Percentiles rank a stretch among this genome's conserved stretches.
These are phyloP conservation scores for Chrysoporthe deuterocubensis DNA, from an alignment of 2,329 filamentous ascomycete genomes.

Conservation along the genomic window DNA sequence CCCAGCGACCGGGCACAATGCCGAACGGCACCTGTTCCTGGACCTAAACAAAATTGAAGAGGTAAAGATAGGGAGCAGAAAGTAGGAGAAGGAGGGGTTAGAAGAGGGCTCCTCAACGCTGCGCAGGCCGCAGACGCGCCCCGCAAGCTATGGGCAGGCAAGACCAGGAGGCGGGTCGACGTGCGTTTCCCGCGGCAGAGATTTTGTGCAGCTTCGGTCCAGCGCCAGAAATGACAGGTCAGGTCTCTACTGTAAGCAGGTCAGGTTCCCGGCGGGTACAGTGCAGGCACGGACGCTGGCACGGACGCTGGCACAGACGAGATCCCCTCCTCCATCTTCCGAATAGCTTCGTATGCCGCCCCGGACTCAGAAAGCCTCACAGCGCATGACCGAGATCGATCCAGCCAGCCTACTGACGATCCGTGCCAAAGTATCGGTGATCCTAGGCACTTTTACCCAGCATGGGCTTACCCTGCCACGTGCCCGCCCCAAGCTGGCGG, in stretches of 20 bases:
- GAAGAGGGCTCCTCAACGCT: neutral
- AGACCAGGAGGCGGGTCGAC: neutral
- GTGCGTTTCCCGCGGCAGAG: neutral
- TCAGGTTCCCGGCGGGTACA: too few relatives aligned
- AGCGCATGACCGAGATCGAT: neutral
- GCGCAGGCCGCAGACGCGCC: neutral
- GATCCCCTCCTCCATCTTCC: neutral
- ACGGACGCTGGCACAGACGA: too few relatives aligned
- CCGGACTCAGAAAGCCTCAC: neutral
- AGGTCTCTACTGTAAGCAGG: too few relatives aligned
- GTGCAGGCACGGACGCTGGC: too few relatives aligned
- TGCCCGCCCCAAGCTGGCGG: too few relatives aligned
- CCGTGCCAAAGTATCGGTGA: neutral
- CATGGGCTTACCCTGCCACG: neutral
- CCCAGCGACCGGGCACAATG: too few relatives aligned
- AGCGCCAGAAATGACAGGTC: too few relatives aligned
- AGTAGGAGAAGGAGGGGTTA: neutral
- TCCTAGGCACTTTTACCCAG: neutral
- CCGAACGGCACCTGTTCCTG: too few relatives aligned
- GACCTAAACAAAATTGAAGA: neutral
- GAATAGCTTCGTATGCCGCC: neutral
- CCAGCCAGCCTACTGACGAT: neutral
- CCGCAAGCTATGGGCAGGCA: neutral
- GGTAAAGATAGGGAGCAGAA: neutral
- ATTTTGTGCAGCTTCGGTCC: too few relatives aligned